Evolutionary conservation across 2,329 filamentous ascomycete species (phyloP), one percentile per base, ranked within the genome.

Genomic region (Penicillium sp.): DNA sequence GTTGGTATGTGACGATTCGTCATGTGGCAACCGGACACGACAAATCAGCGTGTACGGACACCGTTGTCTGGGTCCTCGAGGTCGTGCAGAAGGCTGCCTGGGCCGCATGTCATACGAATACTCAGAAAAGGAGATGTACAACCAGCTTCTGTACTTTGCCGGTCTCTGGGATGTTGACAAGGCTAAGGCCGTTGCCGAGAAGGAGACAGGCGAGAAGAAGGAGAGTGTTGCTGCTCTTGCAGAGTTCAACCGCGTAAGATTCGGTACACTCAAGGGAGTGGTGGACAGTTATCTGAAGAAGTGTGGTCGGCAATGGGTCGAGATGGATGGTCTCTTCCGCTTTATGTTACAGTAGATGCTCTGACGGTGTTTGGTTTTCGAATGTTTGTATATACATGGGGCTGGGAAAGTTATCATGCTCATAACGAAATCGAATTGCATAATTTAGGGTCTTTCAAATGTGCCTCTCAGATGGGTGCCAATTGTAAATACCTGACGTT

Each of bases 11-110:
- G 88, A 95, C 68, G 93, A 99, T 68, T 76, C 88, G 2, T 84
- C 88, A 29, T 99, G 93, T 70, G 87, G 86, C 25, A 87, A 84
- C 64, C 86, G 89, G 49, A 97, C 93, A 2, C 82, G 92, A 41
- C 89, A 95, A 68, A 91, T 97, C 77, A 88, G 84, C 61, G 93
- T 99, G 33, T 95, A 95, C 68, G 93, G 93, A 38, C 84, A 87
- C 53, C 83, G 90, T 41, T 99, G 93, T 67, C 77, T 97, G 5
- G 93, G 93, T 0, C 89, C 92, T 13, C 86, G 85, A 59, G 90
- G 91, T 1, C 83, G 93, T 3, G 92, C 87, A 0, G 81, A 84
- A 48, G 91, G 89, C 47, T 99, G 93, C 68, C 75, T 84, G 3
- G 93, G 93, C 16, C 82, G 82, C 41, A 97, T 99, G 91, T 76